phyloP scores from a whole-genome alignment of 2,329 filamentous ascomycete genomes.

The Cladosporium halotolerans region DNA sequence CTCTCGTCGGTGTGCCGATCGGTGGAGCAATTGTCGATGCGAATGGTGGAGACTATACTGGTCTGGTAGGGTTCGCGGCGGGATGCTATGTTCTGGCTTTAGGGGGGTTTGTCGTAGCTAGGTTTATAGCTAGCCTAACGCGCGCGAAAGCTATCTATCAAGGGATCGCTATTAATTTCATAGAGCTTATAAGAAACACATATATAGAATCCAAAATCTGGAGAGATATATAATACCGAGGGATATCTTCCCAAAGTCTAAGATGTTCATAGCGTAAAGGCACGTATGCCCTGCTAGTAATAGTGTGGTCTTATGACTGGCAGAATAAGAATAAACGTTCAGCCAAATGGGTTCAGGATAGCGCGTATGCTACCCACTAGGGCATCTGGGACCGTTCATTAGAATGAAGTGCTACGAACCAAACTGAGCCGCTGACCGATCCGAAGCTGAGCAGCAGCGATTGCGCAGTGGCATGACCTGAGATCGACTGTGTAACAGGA shows the following conservation, averaged over 20 bases:
- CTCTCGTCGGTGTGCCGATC: slow-evolving; percentile 1
- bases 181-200: no score
- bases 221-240: no score
- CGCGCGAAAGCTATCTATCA: background rate
- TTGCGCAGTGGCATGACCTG: no score
- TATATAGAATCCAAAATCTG: no score
- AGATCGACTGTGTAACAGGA: no score
- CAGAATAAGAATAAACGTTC: background rate
- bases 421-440: no score
- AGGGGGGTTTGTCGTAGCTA: background rate
- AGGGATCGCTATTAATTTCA: background rate
- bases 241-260: no score
- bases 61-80: background rate
- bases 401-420: no score
- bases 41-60: background rate
- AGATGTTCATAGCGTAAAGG: no score
- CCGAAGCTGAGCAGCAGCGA: no score
- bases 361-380: slow-evolving; percentile 68
- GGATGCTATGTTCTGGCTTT: background rate
- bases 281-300: no score
- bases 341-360: slow-evolving; percentile 67
- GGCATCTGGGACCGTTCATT: background rate
- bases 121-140: background rate
- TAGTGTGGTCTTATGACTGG: background rate
- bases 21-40: slow-evolving; percentile 3